Conservation (phyloP, 352 stramenopile genomes). For the Phytophthora capsici region DNA sequence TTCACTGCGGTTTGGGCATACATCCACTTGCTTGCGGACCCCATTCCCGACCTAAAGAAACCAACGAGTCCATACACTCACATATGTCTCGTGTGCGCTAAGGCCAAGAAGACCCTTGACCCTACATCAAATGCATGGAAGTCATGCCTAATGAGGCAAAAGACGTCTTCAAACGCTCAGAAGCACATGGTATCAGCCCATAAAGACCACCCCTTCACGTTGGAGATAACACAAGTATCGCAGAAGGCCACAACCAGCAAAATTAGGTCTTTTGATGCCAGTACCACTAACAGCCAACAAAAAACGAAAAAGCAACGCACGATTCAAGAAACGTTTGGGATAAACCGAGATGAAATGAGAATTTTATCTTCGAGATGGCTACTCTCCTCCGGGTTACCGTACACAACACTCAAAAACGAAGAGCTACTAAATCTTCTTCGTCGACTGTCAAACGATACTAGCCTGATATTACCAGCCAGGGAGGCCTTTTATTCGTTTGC, state of each 20-base stretch:
- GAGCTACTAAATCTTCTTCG: background rate
- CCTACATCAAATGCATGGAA: background rate
- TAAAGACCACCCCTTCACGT: background rate
- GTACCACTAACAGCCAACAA: background rate
- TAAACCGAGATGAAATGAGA: background rate
- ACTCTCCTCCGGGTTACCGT: background rate
- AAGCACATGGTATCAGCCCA: background rate
- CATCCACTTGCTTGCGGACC: background rate
- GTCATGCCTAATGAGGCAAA: background rate
- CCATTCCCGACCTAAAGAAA: background rate
- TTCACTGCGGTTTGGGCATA: background rate
- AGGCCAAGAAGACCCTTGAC: background rate
- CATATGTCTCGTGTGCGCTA: background rate
- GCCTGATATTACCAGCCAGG: background rate
- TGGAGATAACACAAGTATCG: background rate
- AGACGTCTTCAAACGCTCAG: background rate
- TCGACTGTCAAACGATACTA: background rate
- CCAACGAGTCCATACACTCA: background rate
- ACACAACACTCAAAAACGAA: background rate
- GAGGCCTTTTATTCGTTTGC: background rate
- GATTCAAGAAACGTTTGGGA: background rate
- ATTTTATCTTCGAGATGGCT: too few species aligned
- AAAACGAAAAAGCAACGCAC: constrained; percentile 8
- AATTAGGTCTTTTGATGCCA: background rate
- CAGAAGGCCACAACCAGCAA: background rate